Percentiles rank a stretch among this genome's conserved stretches.
phyloP scores from a whole-genome alignment of 2,329 filamentous ascomycete genomes.

The Lomentospora prolificans region DNA sequence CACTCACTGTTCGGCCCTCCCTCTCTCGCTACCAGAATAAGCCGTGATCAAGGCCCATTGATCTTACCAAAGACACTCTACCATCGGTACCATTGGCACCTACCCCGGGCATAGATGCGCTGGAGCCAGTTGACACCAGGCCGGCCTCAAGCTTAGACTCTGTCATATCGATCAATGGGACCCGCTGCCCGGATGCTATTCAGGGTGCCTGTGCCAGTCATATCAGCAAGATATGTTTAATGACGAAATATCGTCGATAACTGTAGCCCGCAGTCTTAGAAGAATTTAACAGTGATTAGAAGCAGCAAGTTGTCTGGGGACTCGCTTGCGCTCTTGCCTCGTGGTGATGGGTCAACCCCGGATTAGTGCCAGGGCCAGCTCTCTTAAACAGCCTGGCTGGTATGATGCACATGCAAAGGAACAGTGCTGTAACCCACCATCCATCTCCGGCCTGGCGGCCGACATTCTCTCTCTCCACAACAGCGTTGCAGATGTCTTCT shows the following conservation, averaged over 20 bases:
- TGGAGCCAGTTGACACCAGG: not conserved
- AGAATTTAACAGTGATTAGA: too few species aligned
- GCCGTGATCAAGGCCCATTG: not conserved
- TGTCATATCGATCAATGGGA: not conserved
- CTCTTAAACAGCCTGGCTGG: too few species aligned
- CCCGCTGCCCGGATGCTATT: too few species aligned
- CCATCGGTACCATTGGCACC: not conserved
- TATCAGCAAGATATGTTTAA: too few species aligned
- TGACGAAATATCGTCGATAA: too few species aligned
- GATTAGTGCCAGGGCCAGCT: too few species aligned
- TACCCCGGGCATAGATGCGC: not conserved
- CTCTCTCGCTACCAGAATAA: not conserved
- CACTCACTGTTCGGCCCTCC: slow-evolving; percentile 1
- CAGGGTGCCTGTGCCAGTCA: not conserved
- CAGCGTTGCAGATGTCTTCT: not conserved
- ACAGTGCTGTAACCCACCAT: not conserved
- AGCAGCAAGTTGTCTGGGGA: too few species aligned
- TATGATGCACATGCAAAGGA: slow-evolving; percentile 4
- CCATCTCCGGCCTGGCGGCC: not conserved
- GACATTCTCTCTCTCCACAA: not conserved
- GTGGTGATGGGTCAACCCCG: too few species aligned
- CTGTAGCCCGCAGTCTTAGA: too few species aligned
- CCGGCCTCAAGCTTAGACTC: not conserved
- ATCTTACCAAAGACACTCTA: not conserved
- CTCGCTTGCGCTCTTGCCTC: too few species aligned